phyloP scores from a whole-genome alignment of 2,329 filamentous ascomycete species.

The Lasiodiplodia citricola region DNA sequence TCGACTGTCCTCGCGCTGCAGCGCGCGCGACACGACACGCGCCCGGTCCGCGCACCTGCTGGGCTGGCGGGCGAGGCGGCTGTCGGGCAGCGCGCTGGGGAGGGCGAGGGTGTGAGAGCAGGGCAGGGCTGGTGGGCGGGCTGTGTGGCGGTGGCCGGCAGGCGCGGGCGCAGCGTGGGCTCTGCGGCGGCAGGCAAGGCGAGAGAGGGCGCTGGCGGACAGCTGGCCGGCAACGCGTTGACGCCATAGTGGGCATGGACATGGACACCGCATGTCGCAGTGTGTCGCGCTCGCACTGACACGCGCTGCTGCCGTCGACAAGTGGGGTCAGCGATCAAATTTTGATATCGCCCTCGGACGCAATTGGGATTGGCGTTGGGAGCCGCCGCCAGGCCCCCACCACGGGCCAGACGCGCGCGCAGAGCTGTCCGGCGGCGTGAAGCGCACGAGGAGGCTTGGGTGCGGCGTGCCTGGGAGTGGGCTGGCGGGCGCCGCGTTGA shows the following conservation, averaged over 20 bases:
- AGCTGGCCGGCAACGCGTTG: constrained; percentile 18
- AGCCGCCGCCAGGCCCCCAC: constrained; percentile 24
- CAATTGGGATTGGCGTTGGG: constrained; percentile 25
- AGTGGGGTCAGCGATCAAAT: constrained; percentile 25
- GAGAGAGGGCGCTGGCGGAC: constrained; percentile 14
- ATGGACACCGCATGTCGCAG: constrained; percentile 23
- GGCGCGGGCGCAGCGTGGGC: neutral
- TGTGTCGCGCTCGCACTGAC: constrained; percentile 13
- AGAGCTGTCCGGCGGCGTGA: constrained; percentile 19
- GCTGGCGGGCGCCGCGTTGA: constrained; percentile 18
- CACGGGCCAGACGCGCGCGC: constrained; percentile 24
- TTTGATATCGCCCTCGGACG: constrained; percentile 24
- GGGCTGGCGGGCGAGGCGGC: constrained; percentile 3
- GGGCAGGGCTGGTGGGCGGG: neutral
- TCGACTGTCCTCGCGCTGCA: constrained; percentile 19
- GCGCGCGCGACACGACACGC: constrained; percentile 21
- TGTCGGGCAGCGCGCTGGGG: neutral
- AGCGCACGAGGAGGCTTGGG: constrained; percentile 23
- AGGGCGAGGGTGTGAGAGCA: neutral
- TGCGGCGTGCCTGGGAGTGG: constrained; percentile 17
- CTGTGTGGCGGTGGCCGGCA: constrained; percentile 9
- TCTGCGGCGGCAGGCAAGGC: constrained; percentile 10
- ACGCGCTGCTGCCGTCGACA: constrained; percentile 20
- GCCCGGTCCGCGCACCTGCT: constrained; percentile 14
- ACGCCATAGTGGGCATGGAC: constrained; percentile 23